These are phyloP conservation scores for Terana coerulea DNA, from an alignment of 768 basidiomycete species.

Conservation along the genomic window DNA sequence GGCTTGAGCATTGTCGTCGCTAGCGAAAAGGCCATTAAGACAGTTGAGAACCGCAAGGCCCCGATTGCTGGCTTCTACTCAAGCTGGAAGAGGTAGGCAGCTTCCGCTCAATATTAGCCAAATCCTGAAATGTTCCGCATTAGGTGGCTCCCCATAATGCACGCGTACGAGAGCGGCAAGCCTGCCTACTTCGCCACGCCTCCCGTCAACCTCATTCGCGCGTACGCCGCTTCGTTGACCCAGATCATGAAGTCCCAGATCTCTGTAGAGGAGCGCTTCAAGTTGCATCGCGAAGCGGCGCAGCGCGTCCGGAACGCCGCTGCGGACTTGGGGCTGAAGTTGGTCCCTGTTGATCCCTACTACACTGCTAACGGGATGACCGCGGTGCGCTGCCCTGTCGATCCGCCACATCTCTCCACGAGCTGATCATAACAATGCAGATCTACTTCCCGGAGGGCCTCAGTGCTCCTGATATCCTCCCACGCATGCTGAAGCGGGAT, in stretches of 20 bases:
- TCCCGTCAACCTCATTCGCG: constrained; percentile 91
- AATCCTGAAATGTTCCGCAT: background rate
- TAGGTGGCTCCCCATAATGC: constrained; percentile 93
- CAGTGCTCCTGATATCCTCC: constrained; percentile 71
- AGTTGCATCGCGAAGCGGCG: constrained; percentile 67
- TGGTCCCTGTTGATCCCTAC: constrained; percentile 57
- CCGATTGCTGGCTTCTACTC: constrained; percentile 81
- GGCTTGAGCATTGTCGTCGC: constrained; percentile 86
- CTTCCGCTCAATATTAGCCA: background rate
- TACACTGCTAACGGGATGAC: constrained; percentile 94
- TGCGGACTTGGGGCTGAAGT: constrained; percentile 63
- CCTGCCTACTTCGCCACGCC: constrained; percentile 94
- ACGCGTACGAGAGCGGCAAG: constrained; percentile 78
- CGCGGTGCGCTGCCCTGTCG: constrained; percentile 43
- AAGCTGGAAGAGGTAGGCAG: constrained; percentile 74
- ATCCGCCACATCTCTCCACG: background rate
- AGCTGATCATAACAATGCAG: constrained; percentile 27
- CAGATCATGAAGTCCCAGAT: constrained; percentile 60
- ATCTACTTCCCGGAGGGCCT: constrained; percentile 83
- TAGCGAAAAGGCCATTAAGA: constrained; percentile 74
- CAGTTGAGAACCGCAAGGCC: constrained; percentile 51
- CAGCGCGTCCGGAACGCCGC: constrained; percentile 66
- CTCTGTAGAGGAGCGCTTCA: constrained; percentile 76
- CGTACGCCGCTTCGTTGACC: constrained; percentile 77
- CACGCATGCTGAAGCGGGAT: constrained; percentile 64